Base-by-base conservation (phyloP, 2,329 filamentous ascomycete genomes). In the Botryotinia convoluta region DNA sequence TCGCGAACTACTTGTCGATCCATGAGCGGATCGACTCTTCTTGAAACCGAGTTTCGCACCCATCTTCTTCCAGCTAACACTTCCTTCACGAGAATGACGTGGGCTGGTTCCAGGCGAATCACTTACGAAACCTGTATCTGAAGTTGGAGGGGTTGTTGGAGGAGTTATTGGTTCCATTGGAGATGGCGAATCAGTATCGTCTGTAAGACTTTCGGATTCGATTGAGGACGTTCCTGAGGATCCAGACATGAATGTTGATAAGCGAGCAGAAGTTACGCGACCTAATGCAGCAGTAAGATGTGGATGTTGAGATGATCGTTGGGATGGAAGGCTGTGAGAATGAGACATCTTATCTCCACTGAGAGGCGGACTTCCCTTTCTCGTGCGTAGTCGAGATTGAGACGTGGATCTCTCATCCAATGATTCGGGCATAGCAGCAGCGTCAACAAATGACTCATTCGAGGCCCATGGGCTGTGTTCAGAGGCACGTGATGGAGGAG, bases 131-230 rank as follows among this genome's bases (percentile, higher is more conserved):
- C 71, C 75, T 22, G 73, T 72, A 75, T 90, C 87, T 0, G 88
- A 86, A 1, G 87, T 88, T 0, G 92, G 91, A 48, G 92, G 91
- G 4, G 90, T 93, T 3, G 88, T 93, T 1, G 92, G 92, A 0
- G 92, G 92, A 5, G 92, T 94, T 85, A 93, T 90, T 4, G 87
- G 91, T 79, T 91, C 91, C 74, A 85, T 83, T 39, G 83, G 80
- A 67, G 86, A 81, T 48, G 88, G 84, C 69, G 89, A 90, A 73
- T 85, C 86, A n/a, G 87, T 86, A 75, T 87, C 88, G 72, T 87
- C 87, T 74, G 87, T 92, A 73, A 89, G 81, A 35, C 85, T 84
- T 44, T 87, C 85, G 65, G 86, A 81, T 75, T 89, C 85, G 70
- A 83, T 83, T 0, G 85, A 84, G 8, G 84, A 84, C 12, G 84